These are phyloP conservation scores for Neofusicoccum laricinum DNA, from an alignment of 2,329 filamentous ascomycete species.

Conservation along the genomic window DNA sequence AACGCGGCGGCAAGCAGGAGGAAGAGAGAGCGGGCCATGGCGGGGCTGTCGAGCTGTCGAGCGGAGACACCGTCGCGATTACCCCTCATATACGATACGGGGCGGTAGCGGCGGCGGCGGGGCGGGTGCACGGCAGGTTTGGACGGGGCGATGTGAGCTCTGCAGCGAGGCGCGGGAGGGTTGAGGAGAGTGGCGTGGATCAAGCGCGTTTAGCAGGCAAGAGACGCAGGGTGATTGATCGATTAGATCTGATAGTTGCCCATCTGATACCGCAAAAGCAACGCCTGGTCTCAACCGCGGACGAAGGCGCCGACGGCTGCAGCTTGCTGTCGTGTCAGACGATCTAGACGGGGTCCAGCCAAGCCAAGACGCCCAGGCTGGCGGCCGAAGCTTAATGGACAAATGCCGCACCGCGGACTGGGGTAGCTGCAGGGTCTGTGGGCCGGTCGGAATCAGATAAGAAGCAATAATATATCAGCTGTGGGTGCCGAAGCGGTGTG, in stretches of 20 bases:
- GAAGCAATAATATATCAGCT: neutral
- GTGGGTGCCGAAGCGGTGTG: neutral
- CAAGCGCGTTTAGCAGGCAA: neutral
- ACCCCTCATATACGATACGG: conserved; percentile 13
- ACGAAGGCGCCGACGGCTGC: neutral
- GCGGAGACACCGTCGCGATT: neutral
- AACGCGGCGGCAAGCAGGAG: conserved; percentile 3
- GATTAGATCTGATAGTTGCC: conserved; percentile 1
- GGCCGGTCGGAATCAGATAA: neutral
- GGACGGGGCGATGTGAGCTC: neutral
- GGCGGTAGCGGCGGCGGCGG: neutral
- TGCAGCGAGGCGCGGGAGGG: neutral
- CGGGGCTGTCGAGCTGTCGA: neutral
- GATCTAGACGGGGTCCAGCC: neutral
- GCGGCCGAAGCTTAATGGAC: neutral
- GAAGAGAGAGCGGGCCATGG: neutral
- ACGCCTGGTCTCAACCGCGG: neutral
- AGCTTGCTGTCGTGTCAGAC: neutral
- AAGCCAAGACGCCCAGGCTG: neutral
- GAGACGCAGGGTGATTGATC: conserved; percentile 2
- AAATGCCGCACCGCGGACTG: neutral
- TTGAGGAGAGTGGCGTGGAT: neutral
- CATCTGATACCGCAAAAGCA: neutral
- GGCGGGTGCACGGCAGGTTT: neutral
- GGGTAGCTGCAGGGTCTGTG: neutral